phyloP scores from a whole-genome alignment of 2,329 filamentous ascomycete species.

The Cladosporium sp. region DNA sequence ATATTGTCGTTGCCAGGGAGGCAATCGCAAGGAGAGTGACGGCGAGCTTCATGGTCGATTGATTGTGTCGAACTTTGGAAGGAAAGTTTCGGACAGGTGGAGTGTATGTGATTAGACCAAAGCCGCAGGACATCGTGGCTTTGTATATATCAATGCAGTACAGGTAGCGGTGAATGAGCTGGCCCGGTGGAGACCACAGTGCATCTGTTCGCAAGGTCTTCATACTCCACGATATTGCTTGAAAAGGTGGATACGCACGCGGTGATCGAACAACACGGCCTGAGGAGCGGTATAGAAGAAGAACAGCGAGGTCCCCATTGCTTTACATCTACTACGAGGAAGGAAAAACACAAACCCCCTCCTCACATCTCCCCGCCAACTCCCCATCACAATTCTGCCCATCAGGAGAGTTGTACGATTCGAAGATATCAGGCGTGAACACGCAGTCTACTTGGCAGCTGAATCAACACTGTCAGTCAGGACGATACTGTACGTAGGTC shows the following conservation, averaged over 20 bases:
- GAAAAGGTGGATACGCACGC: neutral
- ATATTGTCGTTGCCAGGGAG: neutral
- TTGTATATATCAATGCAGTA: neutral
- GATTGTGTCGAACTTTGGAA: neutral
- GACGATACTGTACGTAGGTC: too few relatives aligned
- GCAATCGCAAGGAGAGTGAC: neutral
- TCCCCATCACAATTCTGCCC: neutral
- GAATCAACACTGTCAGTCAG: neutral
- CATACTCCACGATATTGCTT: neutral
- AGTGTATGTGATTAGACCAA: neutral
- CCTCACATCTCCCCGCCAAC: neutral
- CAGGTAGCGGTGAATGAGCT: neutral
- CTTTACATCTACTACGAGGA: neutral
- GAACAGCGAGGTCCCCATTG: neutral
- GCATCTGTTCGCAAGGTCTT: neutral
- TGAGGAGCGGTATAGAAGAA: neutral
- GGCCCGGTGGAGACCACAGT: neutral
- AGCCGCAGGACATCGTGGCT: neutral
- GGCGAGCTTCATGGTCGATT: neutral
- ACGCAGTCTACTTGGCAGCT: neutral
- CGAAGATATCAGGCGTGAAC: neutral
- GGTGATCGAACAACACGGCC: neutral
- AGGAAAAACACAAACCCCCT: neutral
- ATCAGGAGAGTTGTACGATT: neutral
- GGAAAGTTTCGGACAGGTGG: accelerated